A percentile compares a stretch with the other conserved stretches of the same genome.
phyloP scores from a whole-genome alignment of 1,284 basidiomycete genomes.

The Ganoderma multipileum region DNA sequence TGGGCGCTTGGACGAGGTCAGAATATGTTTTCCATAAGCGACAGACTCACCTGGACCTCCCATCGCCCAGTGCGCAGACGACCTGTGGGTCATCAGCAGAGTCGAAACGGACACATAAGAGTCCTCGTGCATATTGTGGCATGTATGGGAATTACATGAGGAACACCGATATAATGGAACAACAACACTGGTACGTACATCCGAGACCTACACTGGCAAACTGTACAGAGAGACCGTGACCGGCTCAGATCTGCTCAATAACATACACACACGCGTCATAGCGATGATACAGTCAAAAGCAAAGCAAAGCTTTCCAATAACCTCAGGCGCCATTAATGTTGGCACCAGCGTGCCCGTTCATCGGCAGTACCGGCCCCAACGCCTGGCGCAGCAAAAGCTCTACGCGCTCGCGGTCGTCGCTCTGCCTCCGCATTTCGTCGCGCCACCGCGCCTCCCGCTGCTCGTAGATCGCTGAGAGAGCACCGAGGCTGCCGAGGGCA shows the following conservation, averaged over 20 bases:
- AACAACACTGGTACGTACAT: neutral
- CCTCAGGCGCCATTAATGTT: conserved; percentile 8
- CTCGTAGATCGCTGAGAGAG: conserved; percentile 68
- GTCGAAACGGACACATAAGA: neutral
- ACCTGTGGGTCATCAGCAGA: neutral
- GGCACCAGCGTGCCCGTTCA: conserved; percentile 25
- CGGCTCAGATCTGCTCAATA: conserved; percentile 13
- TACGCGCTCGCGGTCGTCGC: conserved; percentile 71
- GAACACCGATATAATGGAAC: conserved; percentile 6
- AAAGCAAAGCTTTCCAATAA: neutral
- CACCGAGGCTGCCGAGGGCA: conserved; percentile 67
- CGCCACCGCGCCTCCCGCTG: conserved; percentile 70
- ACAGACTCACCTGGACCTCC: neutral
- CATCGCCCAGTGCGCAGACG: neutral
- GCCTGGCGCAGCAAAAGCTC: conserved; percentile 69
- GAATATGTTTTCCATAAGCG: neutral
- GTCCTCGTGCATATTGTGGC: conserved; percentile 2
- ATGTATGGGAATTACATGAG: conserved; percentile 10
- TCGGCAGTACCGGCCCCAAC: conserved; percentile 48
- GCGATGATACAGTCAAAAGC: neutral
- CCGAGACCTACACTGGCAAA: conserved; percentile 6
- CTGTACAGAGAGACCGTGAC: conserved; percentile 9
- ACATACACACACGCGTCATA: conserved; percentile 8
- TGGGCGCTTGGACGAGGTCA: neutral
- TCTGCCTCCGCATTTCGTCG: conserved; percentile 70